These are phyloP conservation scores for Cardamine occulta DNA, from an alignment of 345 rosid genomes.

Conservation along the genomic window DNA sequence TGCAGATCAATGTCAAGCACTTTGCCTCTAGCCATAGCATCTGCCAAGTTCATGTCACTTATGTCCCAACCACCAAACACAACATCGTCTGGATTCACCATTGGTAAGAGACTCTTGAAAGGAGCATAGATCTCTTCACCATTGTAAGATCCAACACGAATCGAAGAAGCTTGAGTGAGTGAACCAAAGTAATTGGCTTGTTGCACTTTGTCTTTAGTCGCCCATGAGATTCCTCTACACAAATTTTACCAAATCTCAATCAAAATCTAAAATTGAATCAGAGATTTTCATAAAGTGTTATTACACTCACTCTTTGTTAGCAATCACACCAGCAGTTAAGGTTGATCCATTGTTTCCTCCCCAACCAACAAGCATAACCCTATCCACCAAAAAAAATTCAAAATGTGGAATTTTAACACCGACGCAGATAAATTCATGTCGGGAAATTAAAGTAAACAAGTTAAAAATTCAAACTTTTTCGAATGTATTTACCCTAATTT, in stretches of 20 bases:
- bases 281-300: not conserved
- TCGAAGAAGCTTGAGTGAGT: conserved; percentile 86
- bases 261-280: not conserved
- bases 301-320: conserved; percentile 82
- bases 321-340: conserved; percentile 84
- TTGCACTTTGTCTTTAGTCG: conserved; percentile 94
- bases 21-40: conserved; percentile 93
- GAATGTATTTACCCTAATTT: conserved; percentile 68
- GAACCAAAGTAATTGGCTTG: conserved; percentile 98
- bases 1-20: conserved; percentile 93
- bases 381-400: conserved; percentile 26
- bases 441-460: not conserved
- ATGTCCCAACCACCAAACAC: conserved; percentile 99
- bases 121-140: conserved; percentile 99
- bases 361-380: conserved; percentile 99
- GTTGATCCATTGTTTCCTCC: conserved; percentile 98
- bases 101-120: conserved; percentile 93
- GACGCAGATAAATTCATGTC: conserved; percentile 2
- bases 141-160: conserved; percentile 92
- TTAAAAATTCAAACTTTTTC: not conserved
- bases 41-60: conserved; percentile 94
- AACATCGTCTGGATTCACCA: conserved; percentile 94
- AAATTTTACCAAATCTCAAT: not conserved
- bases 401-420: not conserved
- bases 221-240: conserved; percentile 99